A percentile compares a stretch with the other conserved stretches of the same genome.
Evolutionary conservation across 2,329 filamentous ascomycete species (phyloP).

Genomic region (Epichloe gansuensis): DNA sequence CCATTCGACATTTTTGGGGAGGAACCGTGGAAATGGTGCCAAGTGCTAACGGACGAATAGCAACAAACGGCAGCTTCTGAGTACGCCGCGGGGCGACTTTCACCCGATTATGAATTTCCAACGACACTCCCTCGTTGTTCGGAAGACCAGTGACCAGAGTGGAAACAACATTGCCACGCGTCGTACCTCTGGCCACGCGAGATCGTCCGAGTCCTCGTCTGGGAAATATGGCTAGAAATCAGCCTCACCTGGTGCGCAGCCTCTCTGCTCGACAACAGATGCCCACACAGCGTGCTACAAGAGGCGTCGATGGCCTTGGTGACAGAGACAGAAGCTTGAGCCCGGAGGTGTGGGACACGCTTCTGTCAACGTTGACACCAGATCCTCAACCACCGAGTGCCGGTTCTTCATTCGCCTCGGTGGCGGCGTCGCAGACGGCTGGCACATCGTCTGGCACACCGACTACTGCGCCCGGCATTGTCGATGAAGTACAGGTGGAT

Average conservation of each 20-base stretch:
- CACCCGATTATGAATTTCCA: neutral
- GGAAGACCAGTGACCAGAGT: neutral
- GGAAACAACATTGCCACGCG: neutral
- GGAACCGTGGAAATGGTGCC: neutral
- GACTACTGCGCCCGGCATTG: conserved; percentile 20
- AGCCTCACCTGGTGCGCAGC: neutral
- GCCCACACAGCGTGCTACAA: conserved; percentile 2
- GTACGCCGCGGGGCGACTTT: neutral
- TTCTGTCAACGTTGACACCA: conserved; percentile 67
- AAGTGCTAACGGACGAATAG: neutral
- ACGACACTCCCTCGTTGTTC: neutral
- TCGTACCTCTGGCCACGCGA: neutral
- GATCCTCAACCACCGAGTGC: conserved; percentile 71
- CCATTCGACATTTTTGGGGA: too few relatives aligned
- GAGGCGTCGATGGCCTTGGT: conserved; percentile 57
- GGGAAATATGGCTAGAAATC: neutral
- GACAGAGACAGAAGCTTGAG: conserved; percentile 78
- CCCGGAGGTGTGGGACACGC: conserved; percentile 68
- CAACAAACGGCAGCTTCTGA: neutral
- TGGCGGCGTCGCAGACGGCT: conserved; percentile 29
- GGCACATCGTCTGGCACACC: conserved; percentile 33
- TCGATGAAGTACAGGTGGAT: conserved; percentile 24
- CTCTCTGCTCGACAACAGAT: conserved; percentile 1
- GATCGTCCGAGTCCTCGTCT: neutral
- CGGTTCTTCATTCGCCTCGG: conserved; percentile 71